These are phyloP conservation scores for Zea mays DNA, from an alignment of 176 grass and related monocot species.

Conservation along the genomic window Zm-B73-REFERENCE-NAM-5.0 NC_050102.1:129573501-129574000, in stretches of 20 bases:
- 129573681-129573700: slow-evolving; percentile 12
- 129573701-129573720: slow-evolving; percentile 72
- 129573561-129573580: background rate
- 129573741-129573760: background rate
- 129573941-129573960: slow-evolving; percentile 94
- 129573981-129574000: slow-evolving; percentile 99
- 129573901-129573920: slow-evolving; percentile 99
- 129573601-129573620: slow-evolving; percentile 41
- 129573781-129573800: background rate
- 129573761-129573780: no score
- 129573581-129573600: slow-evolving; percentile 38
- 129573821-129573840: background rate
- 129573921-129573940: slow-evolving; percentile 86
- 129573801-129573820: slow-evolving; percentile 7
- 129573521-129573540: background rate
- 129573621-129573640: slow-evolving; percentile 11
- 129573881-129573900: background rate
- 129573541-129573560: background rate
- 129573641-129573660: slow-evolving; percentile 43
- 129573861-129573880: slow-evolving; percentile 21
- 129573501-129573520: slow-evolving; percentile 20
- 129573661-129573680: slow-evolving; percentile 51
- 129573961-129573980: slow-evolving; percentile 99
- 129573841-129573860: background rate
- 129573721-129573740: slow-evolving; percentile 91